Evolutionary conservation across 2,329 filamentous ascomycete genomes (phyloP), one percentile per base, ranked within the genome.

Genomic region (Claviceps monticola): DNA sequence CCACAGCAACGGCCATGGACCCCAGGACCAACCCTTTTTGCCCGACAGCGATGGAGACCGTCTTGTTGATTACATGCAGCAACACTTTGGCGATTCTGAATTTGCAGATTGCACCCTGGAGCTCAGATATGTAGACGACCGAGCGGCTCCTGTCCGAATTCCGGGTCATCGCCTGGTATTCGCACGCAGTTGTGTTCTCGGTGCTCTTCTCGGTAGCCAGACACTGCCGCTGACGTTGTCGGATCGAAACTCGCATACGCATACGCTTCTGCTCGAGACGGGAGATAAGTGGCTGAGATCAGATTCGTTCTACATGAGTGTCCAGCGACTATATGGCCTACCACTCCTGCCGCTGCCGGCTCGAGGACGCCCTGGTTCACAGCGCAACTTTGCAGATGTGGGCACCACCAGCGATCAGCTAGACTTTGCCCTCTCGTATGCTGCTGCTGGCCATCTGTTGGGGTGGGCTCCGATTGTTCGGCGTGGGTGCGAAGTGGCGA

Each of bases 401-500:
- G 66, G 71, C 21, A 64, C 68, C 48, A 56, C 65, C 45, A 58
- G 60, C 21, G 72, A 75, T 7, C 71, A 70, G 19, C 72, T 80
- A 53, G 68, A 73, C 36, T 77, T 78, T 55, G 75, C 75, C n/a
- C 65, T 87, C 19, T 79, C 79, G 23, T 84, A 85, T 59, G 75
- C 81, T 46, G 80, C 82, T 26, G 76, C 80, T 5, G 83, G 82
- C 0, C 70, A 76, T 48, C 67, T 79, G 41, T 68, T 87, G 16
- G 69, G 71, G 42, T 74, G 83, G 60, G 70, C 68, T 2, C 71
- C 73, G 23, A 72, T 86, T 26, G 68, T 76, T 11, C 65, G 71
- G 46, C 75, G 79, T 38, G 83, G 81, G 38, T 67, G 83, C 26
- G 75, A 80, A 47, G 72, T 84, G 54, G 80, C 80, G 1, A 69